Evolutionary conservation across 2,329 filamentous ascomycete species (phyloP), one percentile per base, ranked within the genome.

Genomic region (Trichoderma arundinaceum): DNA sequence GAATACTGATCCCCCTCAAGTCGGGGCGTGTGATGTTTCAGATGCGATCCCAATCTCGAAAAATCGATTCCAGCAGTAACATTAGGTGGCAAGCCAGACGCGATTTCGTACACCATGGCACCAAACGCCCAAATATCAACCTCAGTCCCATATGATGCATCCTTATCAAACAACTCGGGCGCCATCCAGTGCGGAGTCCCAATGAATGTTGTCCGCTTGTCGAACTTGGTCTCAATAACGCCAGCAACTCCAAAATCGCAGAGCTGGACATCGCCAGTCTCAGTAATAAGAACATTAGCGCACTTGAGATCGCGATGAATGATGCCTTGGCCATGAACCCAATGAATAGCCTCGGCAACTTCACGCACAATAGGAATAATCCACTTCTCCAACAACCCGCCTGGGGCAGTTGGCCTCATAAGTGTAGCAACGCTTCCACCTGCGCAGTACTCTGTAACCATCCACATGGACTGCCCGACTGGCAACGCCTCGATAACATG

Each of bases 141-240:
- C 72, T 90, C 88, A 13, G 87, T 89, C 66, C 89, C 89, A 73
- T 91, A 91, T 5, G 87, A 86, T 9, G 84, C 82, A 4, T 84
- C 81, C 43, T 85, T 82, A 65, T 89, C 86, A 70, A 91, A 89
- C 12, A 94, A 82, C 72, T 95, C 92, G 0, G 90, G 91, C 0
- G 92, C 90, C 91, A 95, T 94, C 90, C 91, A 95, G 76, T 94
- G 88, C 3, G 90, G 89, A 0, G 92, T 95, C 22, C 92, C 92
- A 64, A 94, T 90, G 56, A 94, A 89, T 0, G 92, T 94, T 4
- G 89, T 89, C 61, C 91, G 83, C 77, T 95, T 95, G 71, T 91
- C 88, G 63, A 88, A 84, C 70, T 91, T 89, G 48, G 84, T 89
- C 74, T 94, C 90, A 65, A 94, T 86, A 53, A 92, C 86, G 51